These are phyloP conservation scores for Phialocephala subalpina DNA, from an alignment of 2,329 filamentous ascomycete species.

Conservation along the genomic window DNA sequence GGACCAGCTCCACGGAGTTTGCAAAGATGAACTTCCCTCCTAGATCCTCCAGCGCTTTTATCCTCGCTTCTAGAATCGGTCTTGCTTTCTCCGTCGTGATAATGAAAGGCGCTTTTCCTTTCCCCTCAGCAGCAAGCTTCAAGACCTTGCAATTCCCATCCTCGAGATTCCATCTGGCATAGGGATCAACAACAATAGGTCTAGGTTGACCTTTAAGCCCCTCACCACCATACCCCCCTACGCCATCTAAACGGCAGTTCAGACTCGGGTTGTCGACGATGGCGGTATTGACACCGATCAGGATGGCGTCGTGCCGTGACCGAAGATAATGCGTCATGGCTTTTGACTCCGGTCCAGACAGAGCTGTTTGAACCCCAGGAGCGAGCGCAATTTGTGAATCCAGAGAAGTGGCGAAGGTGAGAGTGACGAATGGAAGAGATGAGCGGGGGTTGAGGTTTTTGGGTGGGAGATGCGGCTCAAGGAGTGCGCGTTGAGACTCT, in stretches of 20 bases:
- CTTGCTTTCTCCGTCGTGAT: constrained; percentile 51
- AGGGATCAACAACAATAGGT: constrained; percentile 84
- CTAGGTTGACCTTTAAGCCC: constrained; percentile 71
- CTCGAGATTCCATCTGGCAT: constrained; percentile 68
- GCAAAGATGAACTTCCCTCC: constrained; percentile 27
- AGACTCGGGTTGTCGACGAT: constrained; percentile 85
- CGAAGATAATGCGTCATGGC: constrained; percentile 94
- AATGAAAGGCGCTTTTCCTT: constrained; percentile 65
- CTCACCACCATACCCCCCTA: constrained; percentile 47
- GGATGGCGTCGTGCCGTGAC: constrained; percentile 81
- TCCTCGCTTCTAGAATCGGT: neutral
- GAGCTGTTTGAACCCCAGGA: constrained; percentile 77
- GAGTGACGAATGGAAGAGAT: constrained; percentile 17
- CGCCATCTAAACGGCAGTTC: constrained; percentile 66
- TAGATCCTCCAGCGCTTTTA: constrained; percentile 8
- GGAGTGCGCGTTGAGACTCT: constrained; percentile 11
- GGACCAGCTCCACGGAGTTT: neutral
- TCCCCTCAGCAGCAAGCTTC: constrained; percentile 22
- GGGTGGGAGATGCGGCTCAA: constrained; percentile 15
- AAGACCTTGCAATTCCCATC: constrained; percentile 26
- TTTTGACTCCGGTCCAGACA: constrained; percentile 86
- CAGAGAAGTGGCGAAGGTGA: constrained; percentile 88
- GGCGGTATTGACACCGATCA: constrained; percentile 85
- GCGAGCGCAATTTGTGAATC: constrained; percentile 66
- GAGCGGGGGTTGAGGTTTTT: neutral